Percentiles rank a stretch among this genome's conserved stretches.
Conservation (phyloP, 1,284 basidiomycete species). For the Sanghuangporus weigelae region DNA sequence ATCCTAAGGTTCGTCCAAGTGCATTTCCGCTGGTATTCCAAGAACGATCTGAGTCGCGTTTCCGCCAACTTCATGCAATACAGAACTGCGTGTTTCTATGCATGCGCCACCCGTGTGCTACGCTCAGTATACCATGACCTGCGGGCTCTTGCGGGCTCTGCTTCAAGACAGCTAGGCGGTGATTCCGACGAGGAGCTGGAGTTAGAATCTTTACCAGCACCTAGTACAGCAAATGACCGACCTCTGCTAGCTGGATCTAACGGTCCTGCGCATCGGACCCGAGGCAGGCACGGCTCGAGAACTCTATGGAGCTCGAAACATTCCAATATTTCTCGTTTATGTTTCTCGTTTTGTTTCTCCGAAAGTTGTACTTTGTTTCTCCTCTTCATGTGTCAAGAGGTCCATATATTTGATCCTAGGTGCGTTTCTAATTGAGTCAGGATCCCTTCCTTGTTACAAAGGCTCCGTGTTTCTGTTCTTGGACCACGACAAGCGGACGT, state of each 20-base stretch:
- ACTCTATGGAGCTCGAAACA: constrained; percentile 27
- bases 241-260: not conserved
- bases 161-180: constrained; percentile 26
- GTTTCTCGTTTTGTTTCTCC: constrained; percentile 63
- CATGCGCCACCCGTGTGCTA: constrained; percentile 51
- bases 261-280: not conserved
- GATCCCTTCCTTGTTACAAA: not conserved
- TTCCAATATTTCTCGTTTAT: constrained; percentile 44
- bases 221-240: constrained; percentile 2
- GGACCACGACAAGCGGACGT: not conserved
- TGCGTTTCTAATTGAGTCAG: constrained; percentile 29
- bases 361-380: constrained; percentile 64
- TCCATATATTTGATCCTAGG: constrained; percentile 45
- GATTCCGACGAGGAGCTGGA: constrained; percentile 13
- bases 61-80: not conserved
- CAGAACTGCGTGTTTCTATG: constrained; percentile 44
- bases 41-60: not conserved
- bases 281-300: not conserved
- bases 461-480: not conserved
- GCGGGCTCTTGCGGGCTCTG: constrained; percentile 32
- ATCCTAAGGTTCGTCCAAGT: not conserved
- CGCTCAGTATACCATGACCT: constrained; percentile 54
- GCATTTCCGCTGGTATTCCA: not conserved
- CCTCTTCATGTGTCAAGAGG: constrained; percentile 60
- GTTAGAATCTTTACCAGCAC: constrained; percentile 8